Evolutionary conservation across 768 basidiomycete genomes (phyloP).

Genomic region (Lentinula sp.): DNA sequence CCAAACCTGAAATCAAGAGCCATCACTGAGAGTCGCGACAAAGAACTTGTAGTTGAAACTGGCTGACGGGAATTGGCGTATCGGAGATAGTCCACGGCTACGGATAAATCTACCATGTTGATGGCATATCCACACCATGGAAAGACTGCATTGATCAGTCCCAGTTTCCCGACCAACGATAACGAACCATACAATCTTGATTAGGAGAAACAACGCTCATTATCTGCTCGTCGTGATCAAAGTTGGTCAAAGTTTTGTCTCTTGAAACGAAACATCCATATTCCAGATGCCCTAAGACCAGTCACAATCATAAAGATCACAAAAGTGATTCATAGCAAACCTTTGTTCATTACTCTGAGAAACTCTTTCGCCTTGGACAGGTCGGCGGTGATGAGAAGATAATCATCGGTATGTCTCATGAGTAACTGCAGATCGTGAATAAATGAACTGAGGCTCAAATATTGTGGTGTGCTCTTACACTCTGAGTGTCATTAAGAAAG

Average conservation of each 20-base stretch:
- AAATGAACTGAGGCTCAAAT: background rate
- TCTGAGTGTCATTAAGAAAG: conserved; percentile 51
- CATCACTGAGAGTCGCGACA: background rate
- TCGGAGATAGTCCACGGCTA: conserved; percentile 74
- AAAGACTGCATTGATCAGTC: conserved; percentile 50
- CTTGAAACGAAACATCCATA: conserved; percentile 89
- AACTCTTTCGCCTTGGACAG: conserved; percentile 57
- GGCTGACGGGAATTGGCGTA: conserved; percentile 54
- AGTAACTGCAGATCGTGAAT: conserved; percentile 45
- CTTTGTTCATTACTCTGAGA: conserved; percentile 69
- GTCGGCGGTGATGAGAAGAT: conserved; percentile 78
- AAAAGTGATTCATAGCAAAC: conserved; percentile 23
- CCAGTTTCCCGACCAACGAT: background rate
- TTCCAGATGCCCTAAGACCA: conserved; percentile 69
- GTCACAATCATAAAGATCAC: background rate
- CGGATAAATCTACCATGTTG: conserved; percentile 67
- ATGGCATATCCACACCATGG: conserved; percentile 92
- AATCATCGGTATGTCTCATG: conserved; percentile 90
- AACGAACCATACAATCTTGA: conserved; percentile 30
- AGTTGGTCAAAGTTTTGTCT: conserved; percentile 88
- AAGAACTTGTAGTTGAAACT: too few species aligned
- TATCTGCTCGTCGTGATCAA: conserved; percentile 54
- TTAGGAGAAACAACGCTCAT: conserved; percentile 46
- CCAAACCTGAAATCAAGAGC: conserved; percentile 36
- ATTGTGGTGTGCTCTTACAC: conserved; percentile 39